Conservation (phyloP, 805 yeast genomes). For the Metahyphopichia silvanorum region DNA sequence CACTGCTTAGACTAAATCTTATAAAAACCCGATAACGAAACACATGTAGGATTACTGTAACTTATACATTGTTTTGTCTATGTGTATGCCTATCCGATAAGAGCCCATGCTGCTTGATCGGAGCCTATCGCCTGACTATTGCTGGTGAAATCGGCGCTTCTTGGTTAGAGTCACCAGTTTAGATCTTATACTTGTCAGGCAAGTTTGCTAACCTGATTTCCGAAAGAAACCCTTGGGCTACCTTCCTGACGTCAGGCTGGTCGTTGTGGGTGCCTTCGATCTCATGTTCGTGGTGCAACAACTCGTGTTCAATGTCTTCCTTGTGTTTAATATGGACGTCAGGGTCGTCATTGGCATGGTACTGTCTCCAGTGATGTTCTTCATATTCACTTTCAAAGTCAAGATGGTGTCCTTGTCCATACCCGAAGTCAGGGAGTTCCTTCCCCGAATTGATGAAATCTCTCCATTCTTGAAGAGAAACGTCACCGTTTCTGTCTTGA, state of each 20-base stretch:
- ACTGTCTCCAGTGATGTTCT: conserved; percentile 89
- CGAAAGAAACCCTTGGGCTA: conserved; percentile 27
- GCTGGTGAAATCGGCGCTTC: neutral
- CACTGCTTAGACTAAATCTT: too few relatives aligned
- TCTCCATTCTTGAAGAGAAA: conserved; percentile 69
- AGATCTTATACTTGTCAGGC: conserved; percentile 24
- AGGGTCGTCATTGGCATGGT: conserved; percentile 75
- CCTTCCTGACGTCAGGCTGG: conserved; percentile 22
- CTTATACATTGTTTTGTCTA: too few relatives aligned
- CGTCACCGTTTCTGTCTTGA: conserved; percentile 58
- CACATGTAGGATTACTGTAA: too few relatives aligned
- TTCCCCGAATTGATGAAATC: conserved; percentile 59
- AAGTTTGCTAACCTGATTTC: conserved; percentile 28
- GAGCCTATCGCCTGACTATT: neutral
- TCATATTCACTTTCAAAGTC: conserved; percentile 94
- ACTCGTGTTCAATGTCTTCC: conserved; percentile 86
- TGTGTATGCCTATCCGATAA: too few relatives aligned
- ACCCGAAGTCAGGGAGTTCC: conserved; percentile 85
- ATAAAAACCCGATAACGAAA: too few relatives aligned
- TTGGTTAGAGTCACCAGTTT: neutral
- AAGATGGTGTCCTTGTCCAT: conserved; percentile 92
- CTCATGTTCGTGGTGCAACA: conserved; percentile 82
- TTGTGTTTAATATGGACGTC: conserved; percentile 76
- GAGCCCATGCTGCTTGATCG: too few relatives aligned
- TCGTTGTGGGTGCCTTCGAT: conserved; percentile 53